phyloP scores from a whole-genome alignment of 257 asterid species.

The Capsicum pubescens region DNA sequence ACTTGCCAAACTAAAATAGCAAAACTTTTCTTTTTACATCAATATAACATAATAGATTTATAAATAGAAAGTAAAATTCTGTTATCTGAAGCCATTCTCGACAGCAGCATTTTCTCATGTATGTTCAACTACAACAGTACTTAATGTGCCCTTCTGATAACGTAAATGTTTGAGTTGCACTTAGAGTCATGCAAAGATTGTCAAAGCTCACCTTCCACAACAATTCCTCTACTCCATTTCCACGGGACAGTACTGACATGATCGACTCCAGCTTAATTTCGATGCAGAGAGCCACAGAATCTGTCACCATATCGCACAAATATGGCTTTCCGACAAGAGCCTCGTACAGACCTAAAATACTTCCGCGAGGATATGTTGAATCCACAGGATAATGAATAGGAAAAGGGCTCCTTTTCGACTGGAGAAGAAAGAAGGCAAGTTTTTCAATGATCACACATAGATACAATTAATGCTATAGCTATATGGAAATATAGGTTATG shows the following conservation, averaged over 20 bases:
- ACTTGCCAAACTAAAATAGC: neutral
- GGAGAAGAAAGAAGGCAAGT: slow-evolving; percentile 18
- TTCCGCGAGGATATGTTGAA: slow-evolving; percentile 12
- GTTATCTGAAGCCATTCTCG: slow-evolving; percentile 9
- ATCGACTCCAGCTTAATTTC: slow-evolving; percentile 25
- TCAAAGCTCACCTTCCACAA: slow-evolving; percentile 27
- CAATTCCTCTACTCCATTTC: neutral
- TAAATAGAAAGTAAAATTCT: slow-evolving; percentile 22
- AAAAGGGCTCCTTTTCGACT: slow-evolving; percentile 24
- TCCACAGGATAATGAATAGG: slow-evolving; percentile 19
- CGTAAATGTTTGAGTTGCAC: slow-evolving; percentile 7
- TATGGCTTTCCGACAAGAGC: slow-evolving; percentile 23
- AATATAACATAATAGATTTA: neutral
- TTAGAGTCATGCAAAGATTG: neutral
- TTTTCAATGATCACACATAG: slow-evolving; percentile 14
- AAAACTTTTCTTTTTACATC: neutral
- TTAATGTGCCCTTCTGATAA: neutral
- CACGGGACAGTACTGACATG: neutral
- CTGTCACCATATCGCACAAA: slow-evolving; percentile 25
- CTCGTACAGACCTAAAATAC: slow-evolving; percentile 27
- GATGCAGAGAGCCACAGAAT: slow-evolving; percentile 19
- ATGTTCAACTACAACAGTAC: neutral
- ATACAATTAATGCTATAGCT: neutral
- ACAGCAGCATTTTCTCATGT: neutral
- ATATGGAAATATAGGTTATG: neutral